Conservation (phyloP, 1,284 basidiomycete genomes). For the Blastosporella zonata region DNA sequence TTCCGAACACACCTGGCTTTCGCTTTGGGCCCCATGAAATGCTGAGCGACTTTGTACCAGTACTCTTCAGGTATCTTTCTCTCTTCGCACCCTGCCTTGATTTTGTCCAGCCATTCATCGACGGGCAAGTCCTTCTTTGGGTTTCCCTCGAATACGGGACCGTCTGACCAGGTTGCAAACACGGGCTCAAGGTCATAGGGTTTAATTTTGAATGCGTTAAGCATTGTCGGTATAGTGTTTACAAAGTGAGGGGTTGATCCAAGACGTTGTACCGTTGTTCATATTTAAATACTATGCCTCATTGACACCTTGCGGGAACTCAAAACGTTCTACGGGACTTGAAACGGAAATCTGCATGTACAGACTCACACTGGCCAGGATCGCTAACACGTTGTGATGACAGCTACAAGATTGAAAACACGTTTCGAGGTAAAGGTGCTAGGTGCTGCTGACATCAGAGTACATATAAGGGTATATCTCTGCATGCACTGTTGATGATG, state of each 20-base stretch:
- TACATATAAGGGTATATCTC: no score
- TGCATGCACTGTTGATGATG: no score
- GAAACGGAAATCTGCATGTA: neutral
- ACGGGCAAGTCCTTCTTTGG: conserved; percentile 63
- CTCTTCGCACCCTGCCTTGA: conserved; percentile 64
- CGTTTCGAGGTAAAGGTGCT: conserved; percentile 12
- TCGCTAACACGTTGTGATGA: conserved; percentile 15
- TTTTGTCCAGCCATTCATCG: conserved; percentile 65
- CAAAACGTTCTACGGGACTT: conserved; percentile 1
- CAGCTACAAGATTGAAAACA: conserved; percentile 10
- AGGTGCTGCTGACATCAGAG: no score
- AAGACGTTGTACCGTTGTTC: neutral
- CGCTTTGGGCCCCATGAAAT: conserved; percentile 65
- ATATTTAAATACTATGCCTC: conserved; percentile 18
- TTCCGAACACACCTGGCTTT: conserved; percentile 38
- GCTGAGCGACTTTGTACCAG: conserved; percentile 75
- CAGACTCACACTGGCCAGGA: neutral
- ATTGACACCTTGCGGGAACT: conserved; percentile 12
- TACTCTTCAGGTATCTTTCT: conserved; percentile 70
- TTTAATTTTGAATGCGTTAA: conserved; percentile 73
- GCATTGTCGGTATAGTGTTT: conserved; percentile 35
- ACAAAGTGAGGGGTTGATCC: neutral
- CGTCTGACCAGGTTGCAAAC: conserved; percentile 58
- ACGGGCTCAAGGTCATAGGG: conserved; percentile 67
- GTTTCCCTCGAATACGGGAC: conserved; percentile 63